These are phyloP conservation scores for Scenedesmus sp. DNA, from an alignment of 163 green algal species.

Conservation along the genomic window DNA sequence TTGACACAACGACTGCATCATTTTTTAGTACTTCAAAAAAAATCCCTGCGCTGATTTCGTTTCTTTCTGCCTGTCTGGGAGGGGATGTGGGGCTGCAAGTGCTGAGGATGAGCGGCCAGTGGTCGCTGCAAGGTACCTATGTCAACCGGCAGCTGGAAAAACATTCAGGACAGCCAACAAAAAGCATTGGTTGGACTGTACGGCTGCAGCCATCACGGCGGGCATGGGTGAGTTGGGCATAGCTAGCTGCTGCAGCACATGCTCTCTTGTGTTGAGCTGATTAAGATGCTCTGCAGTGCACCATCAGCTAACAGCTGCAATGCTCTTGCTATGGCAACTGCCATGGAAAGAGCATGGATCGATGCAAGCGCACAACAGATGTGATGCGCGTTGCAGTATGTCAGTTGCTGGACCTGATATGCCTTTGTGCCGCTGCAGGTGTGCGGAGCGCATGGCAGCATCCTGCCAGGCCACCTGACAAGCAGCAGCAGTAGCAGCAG, in stretches of 20 bases:
- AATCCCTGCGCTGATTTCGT: neutral
- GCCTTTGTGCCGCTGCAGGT: neutral
- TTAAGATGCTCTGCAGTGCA: neutral
- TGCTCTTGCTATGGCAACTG: neutral
- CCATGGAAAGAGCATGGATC: neutral
- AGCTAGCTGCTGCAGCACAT: neutral
- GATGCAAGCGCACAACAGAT: too few species aligned
- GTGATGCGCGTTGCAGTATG: too few species aligned
- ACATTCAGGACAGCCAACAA: neutral
- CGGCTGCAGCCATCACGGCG: neutral
- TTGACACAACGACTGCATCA: neutral
- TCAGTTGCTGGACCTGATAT: neutral
- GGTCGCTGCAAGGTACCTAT: neutral
- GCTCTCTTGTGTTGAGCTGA: neutral
- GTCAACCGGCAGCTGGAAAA: neutral
- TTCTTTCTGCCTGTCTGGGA: neutral
- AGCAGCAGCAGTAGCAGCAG: too few species aligned
- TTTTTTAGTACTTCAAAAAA: neutral
- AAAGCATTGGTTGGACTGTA: neutral
- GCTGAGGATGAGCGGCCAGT: neutral
- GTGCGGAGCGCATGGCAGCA: neutral
- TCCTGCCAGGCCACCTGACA: neutral
- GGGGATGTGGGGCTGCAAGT: neutral
- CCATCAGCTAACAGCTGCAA: neutral
- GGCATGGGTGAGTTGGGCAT: constrained; percentile 4